phyloP scores from a whole-genome alignment of 2,329 filamentous ascomycete genomes.

The Leptographium procerum region DNA sequence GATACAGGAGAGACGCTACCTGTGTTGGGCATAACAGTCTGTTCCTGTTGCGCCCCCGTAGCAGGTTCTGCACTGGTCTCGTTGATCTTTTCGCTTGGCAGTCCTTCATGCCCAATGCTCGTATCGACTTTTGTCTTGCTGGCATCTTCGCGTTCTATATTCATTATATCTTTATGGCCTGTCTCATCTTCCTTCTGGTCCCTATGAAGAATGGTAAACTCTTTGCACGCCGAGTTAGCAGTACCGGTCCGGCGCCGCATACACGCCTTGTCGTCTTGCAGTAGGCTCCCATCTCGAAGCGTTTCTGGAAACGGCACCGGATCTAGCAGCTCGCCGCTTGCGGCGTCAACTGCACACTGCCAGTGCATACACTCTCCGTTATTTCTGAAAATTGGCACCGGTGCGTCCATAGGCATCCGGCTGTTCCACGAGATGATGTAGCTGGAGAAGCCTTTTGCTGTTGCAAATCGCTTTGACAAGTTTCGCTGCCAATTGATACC shows the following conservation, averaged over 20 bases:
- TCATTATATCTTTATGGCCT: too few species aligned
- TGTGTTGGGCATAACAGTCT: background rate
- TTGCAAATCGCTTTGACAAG: background rate
- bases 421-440: background rate
- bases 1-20: background rate
- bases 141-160: background rate
- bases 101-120: background rate
- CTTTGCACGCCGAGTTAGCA: background rate
- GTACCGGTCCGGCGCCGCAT: slow-evolving; percentile 1
- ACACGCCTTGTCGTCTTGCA: background rate
- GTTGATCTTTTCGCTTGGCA: background rate
- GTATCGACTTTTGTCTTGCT: background rate
- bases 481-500: background rate
- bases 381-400: background rate
- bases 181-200: background rate
- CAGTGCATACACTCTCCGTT: slow-evolving; percentile 9
- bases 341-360: slow-evolving; percentile 25
- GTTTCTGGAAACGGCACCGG: slow-evolving; percentile 23
- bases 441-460: background rate
- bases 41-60: too few species aligned
- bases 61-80: background rate
- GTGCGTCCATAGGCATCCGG: background rate
- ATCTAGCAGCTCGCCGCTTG: slow-evolving; percentile 21
- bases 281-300: slow-evolving; percentile 6
- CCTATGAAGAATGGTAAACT: background rate